A percentile compares a stretch with the other conserved stretches of the same genome.
Evolutionary conservation across 441 rosid species (phyloP).

Genomic region (Raphanus hybrid): DNA sequence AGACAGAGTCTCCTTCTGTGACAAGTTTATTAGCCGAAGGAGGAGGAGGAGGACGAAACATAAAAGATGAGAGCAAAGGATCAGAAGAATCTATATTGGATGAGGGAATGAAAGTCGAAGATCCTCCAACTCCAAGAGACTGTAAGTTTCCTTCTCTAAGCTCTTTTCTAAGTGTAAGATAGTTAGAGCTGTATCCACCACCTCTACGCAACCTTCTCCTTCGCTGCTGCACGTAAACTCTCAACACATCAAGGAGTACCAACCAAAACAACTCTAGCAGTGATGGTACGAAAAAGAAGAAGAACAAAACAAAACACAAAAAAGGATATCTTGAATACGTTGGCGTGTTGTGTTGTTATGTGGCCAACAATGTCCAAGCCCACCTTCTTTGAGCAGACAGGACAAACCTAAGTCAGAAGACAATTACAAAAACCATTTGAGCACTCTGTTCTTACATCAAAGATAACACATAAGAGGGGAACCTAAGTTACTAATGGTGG

Average conservation of each 20-base stretch:
- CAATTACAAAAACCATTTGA: constrained; percentile 8
- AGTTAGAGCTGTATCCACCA: constrained; percentile 60
- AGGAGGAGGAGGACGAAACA: constrained; percentile 43
- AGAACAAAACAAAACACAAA: background rate
- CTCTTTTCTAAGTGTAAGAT: constrained; percentile 60
- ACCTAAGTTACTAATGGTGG: background rate
- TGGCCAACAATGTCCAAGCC: constrained; percentile 77
- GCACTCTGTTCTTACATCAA: constrained; percentile 1
- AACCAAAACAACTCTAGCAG: background rate
- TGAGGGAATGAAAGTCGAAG: constrained; percentile 52
- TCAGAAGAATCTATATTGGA: constrained; percentile 71
- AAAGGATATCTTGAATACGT: constrained; percentile 74
- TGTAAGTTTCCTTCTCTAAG: constrained; percentile 68
- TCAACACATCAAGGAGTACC: constrained; percentile 56
- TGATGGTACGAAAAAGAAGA: background rate
- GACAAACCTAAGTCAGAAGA: constrained; percentile 61
- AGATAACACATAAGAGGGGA: background rate
- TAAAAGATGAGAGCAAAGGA: constrained; percentile 73
- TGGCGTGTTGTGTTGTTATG: constrained; percentile 75
- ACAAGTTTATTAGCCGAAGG: constrained; percentile 46
- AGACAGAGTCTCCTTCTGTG: constrained; percentile 39
- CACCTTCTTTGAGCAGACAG: constrained; percentile 74
- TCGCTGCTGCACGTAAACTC: constrained; percentile 75
- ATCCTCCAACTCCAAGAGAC: constrained; percentile 69
- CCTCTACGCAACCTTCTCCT: constrained; percentile 70